A percentile compares a stretch with the other conserved stretches of the same genome.
These are phyloP conservation scores for Xerocomus brunneocitrinus DNA, from an alignment of 768 basidiomycete species.

Conservation along the genomic window DNA sequence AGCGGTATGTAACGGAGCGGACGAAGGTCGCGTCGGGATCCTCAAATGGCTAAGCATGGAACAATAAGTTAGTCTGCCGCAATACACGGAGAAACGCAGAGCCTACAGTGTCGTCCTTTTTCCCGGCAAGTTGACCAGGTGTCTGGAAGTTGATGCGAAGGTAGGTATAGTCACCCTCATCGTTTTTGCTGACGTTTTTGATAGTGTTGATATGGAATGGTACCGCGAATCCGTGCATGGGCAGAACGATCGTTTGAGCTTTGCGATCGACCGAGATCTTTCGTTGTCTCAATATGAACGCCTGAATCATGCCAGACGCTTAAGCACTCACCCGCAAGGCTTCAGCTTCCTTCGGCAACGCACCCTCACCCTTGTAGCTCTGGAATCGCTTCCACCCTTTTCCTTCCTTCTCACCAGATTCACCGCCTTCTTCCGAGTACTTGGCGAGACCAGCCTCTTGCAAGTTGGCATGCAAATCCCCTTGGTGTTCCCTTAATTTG, in stretches of 20 bases:
- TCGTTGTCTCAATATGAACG: slow-evolving; percentile 6
- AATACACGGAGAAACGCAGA: not conserved
- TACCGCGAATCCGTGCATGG: slow-evolving; percentile 92
- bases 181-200: slow-evolving; percentile 96
- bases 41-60: slow-evolving; percentile 72
- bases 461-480: slow-evolving; percentile 68
- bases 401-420: slow-evolving; percentile 72
- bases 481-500: slow-evolving; percentile 84
- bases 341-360: slow-evolving; percentile 80
- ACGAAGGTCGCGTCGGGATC: slow-evolving; percentile 96
- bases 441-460: slow-evolving; percentile 78
- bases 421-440: slow-evolving; percentile 79
- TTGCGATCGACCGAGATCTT: slow-evolving; percentile 92
- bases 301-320: not conserved
- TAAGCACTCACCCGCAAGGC: slow-evolving; percentile 59
- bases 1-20: slow-evolving; percentile 91
- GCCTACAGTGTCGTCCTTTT: slow-evolving; percentile 93
- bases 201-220: slow-evolving; percentile 99
- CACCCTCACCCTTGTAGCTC: slow-evolving; percentile 94
- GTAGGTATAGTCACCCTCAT: slow-evolving; percentile 92
- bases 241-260: slow-evolving; percentile 83
- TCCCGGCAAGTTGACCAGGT: slow-evolving; percentile 93
- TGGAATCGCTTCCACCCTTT: slow-evolving; percentile 96
- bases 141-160: slow-evolving; percentile 98
- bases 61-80: slow-evolving; percentile 4